A percentile compares a stretch with the other conserved stretches of the same genome.
These are phyloP conservation scores for Sanchytrium tribonematis DNA, from an alignment of 371 early-diverging fungal species.

Conservation along the genomic window DNA sequence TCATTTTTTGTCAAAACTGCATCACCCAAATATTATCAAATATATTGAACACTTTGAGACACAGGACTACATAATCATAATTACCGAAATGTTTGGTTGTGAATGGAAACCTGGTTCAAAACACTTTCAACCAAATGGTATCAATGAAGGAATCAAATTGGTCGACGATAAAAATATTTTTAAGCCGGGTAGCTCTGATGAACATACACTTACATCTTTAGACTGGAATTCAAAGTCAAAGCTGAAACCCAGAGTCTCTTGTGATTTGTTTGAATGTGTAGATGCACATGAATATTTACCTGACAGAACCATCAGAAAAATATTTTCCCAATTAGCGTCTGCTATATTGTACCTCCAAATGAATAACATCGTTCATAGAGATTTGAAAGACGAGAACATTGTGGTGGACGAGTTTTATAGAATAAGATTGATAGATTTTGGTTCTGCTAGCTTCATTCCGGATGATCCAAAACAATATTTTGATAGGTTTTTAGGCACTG, in stretches of 20 bases:
- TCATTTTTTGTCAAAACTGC: constrained; percentile 8
- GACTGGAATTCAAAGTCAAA: constrained; percentile 1
- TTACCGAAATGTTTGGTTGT: constrained; percentile 49
- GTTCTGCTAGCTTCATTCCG: constrained; percentile 26
- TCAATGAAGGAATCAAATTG: constrained; percentile 2
- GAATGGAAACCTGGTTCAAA: constrained; percentile 7
- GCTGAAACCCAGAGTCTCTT: constrained; percentile 2
- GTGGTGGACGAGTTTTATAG: constrained; percentile 33
- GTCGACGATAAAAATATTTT: not conserved
- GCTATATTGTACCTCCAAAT: constrained; percentile 30
- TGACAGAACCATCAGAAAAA: constrained; percentile 7
- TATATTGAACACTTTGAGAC: constrained; percentile 37
- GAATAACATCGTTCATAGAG: constrained; percentile 19
- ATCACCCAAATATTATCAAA: constrained; percentile 32
- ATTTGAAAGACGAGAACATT: constrained; percentile 45
- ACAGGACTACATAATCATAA: constrained; percentile 29
- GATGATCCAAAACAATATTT: constrained; percentile 2
- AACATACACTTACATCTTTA: constrained; percentile 2
- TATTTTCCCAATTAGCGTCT: constrained; percentile 38
- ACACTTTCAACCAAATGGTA: not conserved
- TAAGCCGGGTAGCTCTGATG: not conserved
- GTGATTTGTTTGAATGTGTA: constrained; percentile 9
- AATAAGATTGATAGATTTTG: constrained; percentile 55
- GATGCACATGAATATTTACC: constrained; percentile 4
- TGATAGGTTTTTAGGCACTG: constrained; percentile 13